Percentiles rank a stretch among this genome's conserved stretches.
phyloP scores from a whole-genome alignment of 2,329 filamentous ascomycete genomes.

The Magnaporthiopsis incrustans region DNA sequence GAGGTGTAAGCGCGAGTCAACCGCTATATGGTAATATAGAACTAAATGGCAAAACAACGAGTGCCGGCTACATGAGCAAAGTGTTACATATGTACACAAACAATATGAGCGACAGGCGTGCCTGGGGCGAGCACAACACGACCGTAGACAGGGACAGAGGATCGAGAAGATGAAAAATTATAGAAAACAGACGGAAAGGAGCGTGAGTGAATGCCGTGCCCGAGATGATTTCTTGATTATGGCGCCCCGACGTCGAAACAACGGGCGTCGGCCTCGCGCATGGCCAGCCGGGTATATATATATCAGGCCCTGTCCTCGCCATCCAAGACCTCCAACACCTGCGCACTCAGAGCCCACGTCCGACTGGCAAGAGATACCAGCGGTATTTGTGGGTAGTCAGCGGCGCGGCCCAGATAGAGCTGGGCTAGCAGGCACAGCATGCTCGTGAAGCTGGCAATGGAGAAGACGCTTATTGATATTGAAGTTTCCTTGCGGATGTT shows the following conservation, averaged over 20 bases:
- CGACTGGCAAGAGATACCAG: constrained; percentile 35
- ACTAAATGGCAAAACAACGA: too few relatives aligned
- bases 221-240: not conserved
- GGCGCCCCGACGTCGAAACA: not conserved
- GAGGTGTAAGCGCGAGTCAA: too few relatives aligned
- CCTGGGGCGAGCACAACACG: not conserved
- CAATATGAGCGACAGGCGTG: not conserved
- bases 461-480: constrained; percentile 70
- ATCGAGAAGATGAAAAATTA: not conserved
- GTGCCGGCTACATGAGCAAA: too few relatives aligned
- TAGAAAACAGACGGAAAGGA: not conserved
- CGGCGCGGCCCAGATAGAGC: constrained; percentile 51
- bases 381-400: constrained; percentile 52
- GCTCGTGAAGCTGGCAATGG: constrained; percentile 66
- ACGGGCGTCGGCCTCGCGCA: not conserved
- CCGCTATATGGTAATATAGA: too few relatives aligned
- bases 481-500: constrained; percentile 74
- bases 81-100: not conserved
- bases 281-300: not conserved
- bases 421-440: constrained; percentile 63
- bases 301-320: not conserved
- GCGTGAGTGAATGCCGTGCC: not conserved
- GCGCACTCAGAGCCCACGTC: not conserved
- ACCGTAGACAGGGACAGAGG: not conserved
- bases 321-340: not conserved